Conservation (phyloP, 2,329 filamentous ascomycete genomes). For the Talaromyces sp. region DNA sequence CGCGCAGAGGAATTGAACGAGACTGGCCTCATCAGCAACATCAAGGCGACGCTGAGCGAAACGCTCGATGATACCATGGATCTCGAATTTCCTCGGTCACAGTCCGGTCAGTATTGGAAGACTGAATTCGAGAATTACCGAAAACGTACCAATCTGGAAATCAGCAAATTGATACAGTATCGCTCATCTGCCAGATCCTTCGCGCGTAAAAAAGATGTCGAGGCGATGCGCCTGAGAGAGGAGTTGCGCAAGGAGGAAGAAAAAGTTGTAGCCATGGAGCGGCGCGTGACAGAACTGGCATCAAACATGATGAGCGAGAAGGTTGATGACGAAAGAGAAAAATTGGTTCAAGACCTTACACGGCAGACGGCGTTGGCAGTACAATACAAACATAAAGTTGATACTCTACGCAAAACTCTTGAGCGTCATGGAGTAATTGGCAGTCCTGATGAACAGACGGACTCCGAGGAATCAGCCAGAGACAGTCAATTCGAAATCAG, state of each 20-base stretch:
- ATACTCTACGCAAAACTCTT: conserved; percentile 34
- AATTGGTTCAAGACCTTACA: conserved; percentile 41
- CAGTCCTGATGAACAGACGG: conserved; percentile 25
- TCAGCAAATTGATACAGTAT: conserved; percentile 59
- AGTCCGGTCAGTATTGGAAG: conserved; percentile 61
- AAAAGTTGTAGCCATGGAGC: conserved; percentile 44
- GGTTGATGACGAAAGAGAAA: conserved; percentile 35
- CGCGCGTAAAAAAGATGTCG: conserved; percentile 56
- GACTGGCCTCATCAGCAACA: conserved; percentile 16
- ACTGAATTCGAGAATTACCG: conserved; percentile 58
- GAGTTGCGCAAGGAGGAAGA: conserved; percentile 51
- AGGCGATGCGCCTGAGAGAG: conserved; percentile 51
- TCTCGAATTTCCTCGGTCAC: conserved; percentile 52
- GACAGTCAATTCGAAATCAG: conserved; percentile 24
- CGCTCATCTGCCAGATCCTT: conserved; percentile 57
- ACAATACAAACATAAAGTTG: conserved; percentile 44
- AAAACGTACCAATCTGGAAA: conserved; percentile 55
- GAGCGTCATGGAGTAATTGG: conserved; percentile 40
- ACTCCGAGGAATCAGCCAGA: conserved; percentile 29
- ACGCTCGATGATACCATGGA: conserved; percentile 51
- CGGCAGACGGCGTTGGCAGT: conserved; percentile 44
- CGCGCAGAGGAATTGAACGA: conserved; percentile 20
- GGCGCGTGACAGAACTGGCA: conserved; percentile 41
- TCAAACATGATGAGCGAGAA: conserved; percentile 36
- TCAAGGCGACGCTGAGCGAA: conserved; percentile 25